Base-by-base conservation (phyloP, 2,329 filamentous ascomycete genomes). In the Fusarium pininemorale region DNA sequence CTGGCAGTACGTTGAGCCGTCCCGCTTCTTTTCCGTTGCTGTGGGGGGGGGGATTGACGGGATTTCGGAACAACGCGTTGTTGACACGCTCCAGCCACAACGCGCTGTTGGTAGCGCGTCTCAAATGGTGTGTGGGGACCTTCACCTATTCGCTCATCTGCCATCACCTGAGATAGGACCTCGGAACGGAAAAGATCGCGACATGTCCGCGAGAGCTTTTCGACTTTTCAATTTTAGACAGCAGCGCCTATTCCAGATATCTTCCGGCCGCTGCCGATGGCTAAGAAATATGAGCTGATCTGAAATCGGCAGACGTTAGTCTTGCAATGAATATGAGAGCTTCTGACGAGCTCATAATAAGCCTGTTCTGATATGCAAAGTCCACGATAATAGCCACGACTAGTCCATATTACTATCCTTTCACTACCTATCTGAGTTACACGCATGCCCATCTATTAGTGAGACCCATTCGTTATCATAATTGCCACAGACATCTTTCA, bases 121-220 rank as follows among this genome's bases (percentile, higher is more conserved):
- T n/a, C 32, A 28, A 37, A 38, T 69, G 45, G 60, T 66, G 54
- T 41, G 41, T 58, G 60, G 65, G 67, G 56, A 48, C n/a, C 28
- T 4, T 55, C 35, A 24, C 18, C 45, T 44, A 69, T 68, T 69
- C 60, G 64, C 26, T 61, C 20, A 48, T 30, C 5, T 12, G 24
- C 15, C 18, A 59, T 45, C 39, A 7, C 30, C 14, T 2, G 20
- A 30, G 15, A 22, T 20, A 18, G 18, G 22, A 41, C 2, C 24
- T 37, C 57, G 28, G 50, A 61, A 38, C 50, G 30, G 57, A n/a
- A 55, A 42, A 11, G 24, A 56, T 42, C 32, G 24, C 10, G 13
- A 9, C 35, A 24, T 44, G 45, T 47, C 38, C 44, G 45, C 5
- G 5, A 37, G 41, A 41, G n/a, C 28, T 8, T 24, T 26, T n/a